phyloP scores from a whole-genome alignment of 306 rosid genomes.

The Acacia crassicarpa region DNA sequence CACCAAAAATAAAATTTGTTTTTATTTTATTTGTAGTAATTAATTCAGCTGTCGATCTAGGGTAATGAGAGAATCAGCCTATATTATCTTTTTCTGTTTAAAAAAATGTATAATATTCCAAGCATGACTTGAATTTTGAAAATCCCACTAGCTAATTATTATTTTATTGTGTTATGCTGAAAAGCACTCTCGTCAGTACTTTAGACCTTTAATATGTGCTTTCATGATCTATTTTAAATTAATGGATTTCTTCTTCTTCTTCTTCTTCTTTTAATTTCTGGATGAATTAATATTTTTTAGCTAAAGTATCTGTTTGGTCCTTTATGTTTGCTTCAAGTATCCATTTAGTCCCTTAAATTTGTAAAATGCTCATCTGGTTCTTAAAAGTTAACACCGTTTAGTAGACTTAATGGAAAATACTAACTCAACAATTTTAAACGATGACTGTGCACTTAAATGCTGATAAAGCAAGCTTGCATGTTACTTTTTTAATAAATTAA shows the following conservation, averaged over 20 bases:
- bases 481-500: too few species aligned
- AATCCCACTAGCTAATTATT: conserved; percentile 5
- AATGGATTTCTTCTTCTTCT: not conserved
- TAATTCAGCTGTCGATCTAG: not conserved
- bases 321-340: too few species aligned
- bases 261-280: not conserved
- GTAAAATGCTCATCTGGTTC: too few species aligned
- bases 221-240: not conserved
- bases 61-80: conserved; percentile 27
- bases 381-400: too few species aligned
- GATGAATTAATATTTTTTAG: not conserved
- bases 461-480: too few species aligned
- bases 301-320: too few species aligned
- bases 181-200: not conserved
- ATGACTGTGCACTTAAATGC: too few species aligned
- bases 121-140: not conserved
- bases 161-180: conserved; percentile 15
- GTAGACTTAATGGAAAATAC: too few species aligned
- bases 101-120: too few species aligned
- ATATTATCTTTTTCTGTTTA: not conserved
- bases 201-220: not conserved
- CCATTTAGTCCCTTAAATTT: too few species aligned
- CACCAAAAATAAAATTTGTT: not conserved
- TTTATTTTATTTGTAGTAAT: not conserved
- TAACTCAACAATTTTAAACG: too few species aligned